Evolutionary conservation across 176 grass and related monocot species (phyloP).

Genomic region (Paspalum notatum): DNA sequence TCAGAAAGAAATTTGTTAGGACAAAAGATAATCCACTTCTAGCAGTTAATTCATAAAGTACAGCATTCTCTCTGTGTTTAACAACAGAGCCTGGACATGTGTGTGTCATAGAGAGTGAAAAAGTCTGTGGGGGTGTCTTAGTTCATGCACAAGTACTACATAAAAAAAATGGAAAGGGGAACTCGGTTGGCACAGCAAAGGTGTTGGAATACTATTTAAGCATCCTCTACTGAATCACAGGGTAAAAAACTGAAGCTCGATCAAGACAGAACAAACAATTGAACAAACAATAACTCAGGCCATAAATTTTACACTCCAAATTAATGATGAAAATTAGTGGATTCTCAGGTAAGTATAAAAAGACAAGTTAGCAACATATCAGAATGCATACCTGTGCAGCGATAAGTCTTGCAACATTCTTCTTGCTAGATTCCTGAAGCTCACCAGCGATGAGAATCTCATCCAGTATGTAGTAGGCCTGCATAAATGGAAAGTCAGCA

Average conservation of each 20-base stretch:
- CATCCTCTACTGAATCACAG: background rate
- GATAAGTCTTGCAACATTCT: constrained; percentile 87
- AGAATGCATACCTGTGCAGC: constrained; percentile 74
- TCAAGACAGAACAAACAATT: background rate
- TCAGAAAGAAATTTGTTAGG: background rate
- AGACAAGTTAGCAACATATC: constrained; percentile 4
- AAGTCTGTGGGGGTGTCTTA: background rate
- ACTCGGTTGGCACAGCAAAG: background rate
- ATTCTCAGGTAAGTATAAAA: background rate
- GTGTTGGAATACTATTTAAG: constrained; percentile 19
- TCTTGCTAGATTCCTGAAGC: constrained; percentile 99
- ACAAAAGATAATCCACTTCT: background rate
- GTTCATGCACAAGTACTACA: background rate
- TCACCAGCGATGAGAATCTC: constrained; percentile 95
- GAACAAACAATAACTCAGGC: background rate
- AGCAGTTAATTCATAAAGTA: constrained; percentile 6
- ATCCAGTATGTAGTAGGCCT: constrained; percentile 99
- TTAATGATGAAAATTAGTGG: background rate
- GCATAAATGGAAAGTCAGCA: constrained; percentile 33
- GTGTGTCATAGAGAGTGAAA: background rate
- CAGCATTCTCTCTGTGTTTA: background rate
- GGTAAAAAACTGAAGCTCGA: background rate
- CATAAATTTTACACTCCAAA: background rate
- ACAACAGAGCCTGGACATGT: background rate
- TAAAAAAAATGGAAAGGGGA: background rate